Evolutionary conservation across 2,329 filamentous ascomycete genomes (phyloP).

Genomic region (Colletotrichum paranaense): DNA sequence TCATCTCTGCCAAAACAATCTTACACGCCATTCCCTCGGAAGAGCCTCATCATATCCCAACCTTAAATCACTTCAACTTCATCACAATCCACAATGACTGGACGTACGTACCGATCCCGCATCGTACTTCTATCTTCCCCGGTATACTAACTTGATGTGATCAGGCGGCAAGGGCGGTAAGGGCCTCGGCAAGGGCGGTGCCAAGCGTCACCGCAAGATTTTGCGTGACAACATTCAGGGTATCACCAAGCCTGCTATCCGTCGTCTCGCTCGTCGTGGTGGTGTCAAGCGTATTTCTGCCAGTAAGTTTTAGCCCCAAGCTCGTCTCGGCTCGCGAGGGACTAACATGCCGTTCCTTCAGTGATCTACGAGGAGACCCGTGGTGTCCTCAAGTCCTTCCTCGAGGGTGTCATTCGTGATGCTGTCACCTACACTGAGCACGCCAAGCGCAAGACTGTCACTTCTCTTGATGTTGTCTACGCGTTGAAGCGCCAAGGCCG

Average conservation of each 20-base stretch:
- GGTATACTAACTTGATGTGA: slow-evolving; percentile 4
- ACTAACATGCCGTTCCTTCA: slow-evolving; percentile 42
- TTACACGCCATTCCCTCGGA: neutral
- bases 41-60: slow-evolving; percentile 1
- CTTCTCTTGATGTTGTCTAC: slow-evolving; percentile 75
- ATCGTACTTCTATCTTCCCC: neutral
- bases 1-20: slow-evolving; percentile 9
- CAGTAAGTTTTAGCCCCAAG: slow-evolving; percentile 64
- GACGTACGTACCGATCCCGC: slow-evolving; percentile 67
- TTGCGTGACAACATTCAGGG: slow-evolving; percentile 99
- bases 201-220: slow-evolving; percentile 99
- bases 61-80: neutral
- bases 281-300: slow-evolving; percentile 99
- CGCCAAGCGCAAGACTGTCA: slow-evolving; percentile 85
- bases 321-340: neutral
- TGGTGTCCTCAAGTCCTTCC: slow-evolving; percentile 82
- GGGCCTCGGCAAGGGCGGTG: slow-evolving; percentile 97
- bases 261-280: slow-evolving; percentile 98
- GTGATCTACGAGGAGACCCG: slow-evolving; percentile 86
- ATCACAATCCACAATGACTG: slow-evolving; percentile 70
- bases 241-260: slow-evolving; percentile 98
- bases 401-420: slow-evolving; percentile 81
- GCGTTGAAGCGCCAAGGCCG: slow-evolving; percentile 77
- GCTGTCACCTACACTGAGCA: slow-evolving; percentile 84
- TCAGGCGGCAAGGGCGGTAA: slow-evolving; percentile 94